These are phyloP conservation scores for Beta lomatogona DNA, from an alignment of 179 eudicot genomes.

Conservation along the genomic window DNA sequence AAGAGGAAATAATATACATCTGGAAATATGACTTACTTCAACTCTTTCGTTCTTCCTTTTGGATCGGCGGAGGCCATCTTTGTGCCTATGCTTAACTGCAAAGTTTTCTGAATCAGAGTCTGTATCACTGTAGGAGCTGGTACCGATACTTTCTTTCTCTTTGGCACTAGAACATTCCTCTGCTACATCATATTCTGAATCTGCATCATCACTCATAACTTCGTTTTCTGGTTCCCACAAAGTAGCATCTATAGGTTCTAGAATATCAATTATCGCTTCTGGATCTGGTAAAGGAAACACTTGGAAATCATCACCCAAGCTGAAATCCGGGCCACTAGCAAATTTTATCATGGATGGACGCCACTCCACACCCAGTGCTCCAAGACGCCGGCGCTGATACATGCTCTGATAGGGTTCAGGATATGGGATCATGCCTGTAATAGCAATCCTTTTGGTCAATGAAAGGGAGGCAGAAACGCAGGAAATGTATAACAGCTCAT, in stretches of 20 bases:
- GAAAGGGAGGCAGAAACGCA: constrained; percentile 1
- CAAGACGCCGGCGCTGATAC: constrained; percentile 84
- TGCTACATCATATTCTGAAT: constrained; percentile 79
- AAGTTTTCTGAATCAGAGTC: constrained; percentile 61
- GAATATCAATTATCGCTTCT: constrained; percentile 73
- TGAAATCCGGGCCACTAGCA: constrained; percentile 75
- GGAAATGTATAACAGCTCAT: neutral
- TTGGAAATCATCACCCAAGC: constrained; percentile 67
- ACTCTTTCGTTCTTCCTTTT: constrained; percentile 69
- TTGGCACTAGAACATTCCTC: constrained; percentile 71
- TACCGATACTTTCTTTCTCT: constrained; percentile 62
- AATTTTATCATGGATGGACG: constrained; percentile 74
- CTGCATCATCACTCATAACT: constrained; percentile 71
- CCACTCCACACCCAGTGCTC: constrained; percentile 89
- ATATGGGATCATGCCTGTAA: constrained; percentile 88
- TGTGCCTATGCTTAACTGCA: constrained; percentile 44
- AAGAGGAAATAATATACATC: constrained; percentile 14
- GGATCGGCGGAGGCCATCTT: constrained; percentile 70
- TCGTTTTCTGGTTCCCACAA: constrained; percentile 91
- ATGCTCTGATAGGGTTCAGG: constrained; percentile 91
- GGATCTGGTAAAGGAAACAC: constrained; percentile 71
- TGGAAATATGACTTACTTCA: constrained; percentile 42
- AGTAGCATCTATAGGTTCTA: constrained; percentile 73
- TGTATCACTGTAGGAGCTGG: constrained; percentile 50
- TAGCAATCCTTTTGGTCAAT: constrained; percentile 16